These are phyloP conservation scores for Trichosporon coremiiforme DNA, from an alignment of 1,284 basidiomycete genomes.

Conservation along the genomic window DNA sequence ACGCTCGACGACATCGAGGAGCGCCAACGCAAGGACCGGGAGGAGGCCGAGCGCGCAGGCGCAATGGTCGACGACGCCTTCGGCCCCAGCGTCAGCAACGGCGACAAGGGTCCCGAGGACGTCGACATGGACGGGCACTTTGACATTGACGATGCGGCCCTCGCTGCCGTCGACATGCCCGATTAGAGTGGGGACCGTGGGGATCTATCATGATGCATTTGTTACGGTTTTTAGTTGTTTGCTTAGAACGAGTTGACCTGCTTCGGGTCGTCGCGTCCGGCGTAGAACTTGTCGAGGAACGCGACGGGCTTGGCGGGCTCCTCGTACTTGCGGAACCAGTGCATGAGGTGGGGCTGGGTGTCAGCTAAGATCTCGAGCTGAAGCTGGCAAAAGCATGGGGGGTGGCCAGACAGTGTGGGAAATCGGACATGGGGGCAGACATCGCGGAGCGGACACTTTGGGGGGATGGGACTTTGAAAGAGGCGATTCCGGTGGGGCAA, in stretches of 20 bases:
- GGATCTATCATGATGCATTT: conserved; percentile 28
- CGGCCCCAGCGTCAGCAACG: conserved; percentile 27
- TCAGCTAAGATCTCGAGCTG: neutral
- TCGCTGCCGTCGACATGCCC: conserved; percentile 45
- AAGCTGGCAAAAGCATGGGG: too few species aligned
- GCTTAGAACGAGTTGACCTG: conserved; percentile 47
- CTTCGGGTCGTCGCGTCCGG: conserved; percentile 54
- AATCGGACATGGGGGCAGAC: too few species aligned
- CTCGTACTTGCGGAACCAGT: conserved; percentile 56
- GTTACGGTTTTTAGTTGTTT: conserved; percentile 28
- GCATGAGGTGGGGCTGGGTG: conserved; percentile 54
- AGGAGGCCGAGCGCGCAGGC: conserved; percentile 42
- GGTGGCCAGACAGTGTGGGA: too few species aligned
- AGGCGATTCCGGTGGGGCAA: too few species aligned
- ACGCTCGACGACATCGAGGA: conserved; percentile 61
- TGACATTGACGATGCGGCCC: conserved; percentile 46
- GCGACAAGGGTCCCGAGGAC: conserved; percentile 29
- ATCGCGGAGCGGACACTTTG: too few species aligned
- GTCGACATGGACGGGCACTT: conserved; percentile 35
- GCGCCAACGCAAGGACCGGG: conserved; percentile 47
- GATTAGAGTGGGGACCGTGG: conserved; percentile 14
- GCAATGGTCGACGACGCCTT: conserved; percentile 35
- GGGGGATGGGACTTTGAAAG: too few species aligned
- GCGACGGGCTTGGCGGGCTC: conserved; percentile 52
- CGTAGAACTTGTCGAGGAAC: conserved; percentile 58